Evolutionary conservation across 192 early-diverging fungal genomes (phyloP).

Genomic region (Thamnidium elegans): DNA sequence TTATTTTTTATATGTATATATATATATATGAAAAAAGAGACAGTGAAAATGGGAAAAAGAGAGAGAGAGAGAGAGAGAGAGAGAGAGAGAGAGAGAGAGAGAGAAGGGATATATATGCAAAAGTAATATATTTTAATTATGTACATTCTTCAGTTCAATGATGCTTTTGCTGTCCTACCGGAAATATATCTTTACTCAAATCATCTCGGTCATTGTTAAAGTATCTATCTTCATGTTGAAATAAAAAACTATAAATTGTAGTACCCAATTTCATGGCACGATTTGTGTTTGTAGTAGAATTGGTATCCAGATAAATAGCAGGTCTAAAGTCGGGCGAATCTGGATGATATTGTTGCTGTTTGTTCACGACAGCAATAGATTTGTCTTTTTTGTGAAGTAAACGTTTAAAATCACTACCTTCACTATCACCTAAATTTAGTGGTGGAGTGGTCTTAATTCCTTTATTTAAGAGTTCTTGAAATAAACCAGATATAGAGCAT

Average conservation of each 20-base stretch:
- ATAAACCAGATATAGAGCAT: constrained; percentile 9
- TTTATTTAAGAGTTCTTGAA: constrained; percentile 5
- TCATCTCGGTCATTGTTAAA: constrained; percentile 16
- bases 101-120: too few species aligned
- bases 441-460: neutral
- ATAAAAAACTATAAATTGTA: neutral
- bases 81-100: too few species aligned
- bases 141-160: neutral
- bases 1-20: too few species aligned
- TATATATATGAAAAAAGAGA: too few species aligned
- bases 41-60: too few species aligned
- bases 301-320: neutral
- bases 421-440: constrained; percentile 5
- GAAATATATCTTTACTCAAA: constrained; percentile 19
- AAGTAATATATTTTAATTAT: too few species aligned
- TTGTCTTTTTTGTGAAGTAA: constrained; percentile 16
- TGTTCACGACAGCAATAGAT: neutral
- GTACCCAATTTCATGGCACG: neutral
- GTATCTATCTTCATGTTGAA: constrained; percentile 14
- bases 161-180: constrained; percentile 3
- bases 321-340: constrained; percentile 16
- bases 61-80: too few species aligned
- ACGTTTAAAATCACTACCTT: constrained; percentile 16
- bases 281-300: neutral
- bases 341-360: constrained; percentile 6